Base-by-base conservation (phyloP, 306 rosid species). In the Sophora flavescens region DNA sequence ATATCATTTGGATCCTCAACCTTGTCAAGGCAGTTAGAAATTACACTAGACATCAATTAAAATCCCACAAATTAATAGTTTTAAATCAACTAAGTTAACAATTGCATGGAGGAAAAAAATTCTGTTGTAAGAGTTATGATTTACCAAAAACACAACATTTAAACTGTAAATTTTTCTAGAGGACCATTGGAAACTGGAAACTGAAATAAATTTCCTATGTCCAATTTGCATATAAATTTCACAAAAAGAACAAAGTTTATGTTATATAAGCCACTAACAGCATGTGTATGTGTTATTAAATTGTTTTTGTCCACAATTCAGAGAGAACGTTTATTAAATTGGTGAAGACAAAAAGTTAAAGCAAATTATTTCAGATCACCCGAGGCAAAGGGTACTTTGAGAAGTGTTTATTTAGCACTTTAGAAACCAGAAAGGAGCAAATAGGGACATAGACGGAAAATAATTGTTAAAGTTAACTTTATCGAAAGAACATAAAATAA, bases 1-100 rank as follows among this genome's bases (percentile, higher is more conserved):
- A 95, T 90, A 78, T 92, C 92, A 68, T 87, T 88, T 76, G 35
- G 82, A 63, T 92, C 98, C 88, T 95, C 97, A 80, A 95, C 98
- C 98, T 95, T 77, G 80, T 57, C 58, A 77, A 84, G 68, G 72
- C n/a, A 81, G 44, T 84, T 63, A 85, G 87, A 66, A 32, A 68
- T 80, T 65, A 76, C 51, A 56, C 82, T 53, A 75, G 32, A 65
- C 33, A 76, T 71, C 42, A 53, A 53, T 62, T 33, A 63, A 66
- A 47, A 48, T 39, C 56, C 70, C 62, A 64, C 62, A 22, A 68
- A 57, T 64, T 16, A 33, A 33, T 15, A 61, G 75, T 62, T 53
- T 38, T 53, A 53, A 47, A 67, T 41, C 66, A 68, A 54, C n/a
- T 1, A 53, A 68, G 59, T 35, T 74, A 58, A 69, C 51, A 54